phyloP scores from a whole-genome alignment of 2,329 filamentous ascomycete species.

The Colletotrichum godetiae region DNA sequence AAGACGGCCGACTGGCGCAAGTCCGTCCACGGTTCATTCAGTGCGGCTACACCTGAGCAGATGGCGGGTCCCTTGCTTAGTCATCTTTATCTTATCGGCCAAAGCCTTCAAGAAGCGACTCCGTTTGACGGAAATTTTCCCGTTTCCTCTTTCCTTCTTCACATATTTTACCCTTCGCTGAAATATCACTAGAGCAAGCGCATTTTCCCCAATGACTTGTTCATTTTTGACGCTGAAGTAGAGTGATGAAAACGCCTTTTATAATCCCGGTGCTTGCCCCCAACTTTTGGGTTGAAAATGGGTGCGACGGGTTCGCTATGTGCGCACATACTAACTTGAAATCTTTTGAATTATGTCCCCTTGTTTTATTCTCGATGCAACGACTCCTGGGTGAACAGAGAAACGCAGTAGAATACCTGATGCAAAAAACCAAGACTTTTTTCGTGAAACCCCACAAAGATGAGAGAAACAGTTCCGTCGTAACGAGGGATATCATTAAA shows the following conservation, averaged over 20 bases:
- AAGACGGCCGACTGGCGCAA: neutral
- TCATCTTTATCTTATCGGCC: conserved; percentile 33
- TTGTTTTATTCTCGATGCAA: neutral
- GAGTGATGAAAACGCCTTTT: conserved; percentile 62
- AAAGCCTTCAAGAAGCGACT: conserved; percentile 15
- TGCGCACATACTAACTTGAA: conserved; percentile 58
- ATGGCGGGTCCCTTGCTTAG: conserved; percentile 4
- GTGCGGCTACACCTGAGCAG: neutral
- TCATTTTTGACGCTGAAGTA: conserved; percentile 64
- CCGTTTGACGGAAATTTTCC: conserved; percentile 12
- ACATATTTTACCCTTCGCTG: conserved; percentile 60
- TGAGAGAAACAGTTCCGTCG: neutral
- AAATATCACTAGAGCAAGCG: conserved; percentile 49
- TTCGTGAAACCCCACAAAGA: neutral
- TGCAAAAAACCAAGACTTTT: conserved; percentile 8
- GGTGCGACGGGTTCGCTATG: conserved; percentile 72
- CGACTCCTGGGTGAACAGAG: neutral
- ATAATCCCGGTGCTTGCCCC: conserved; percentile 68
- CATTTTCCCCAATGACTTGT: conserved; percentile 51
- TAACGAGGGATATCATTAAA: conserved; percentile 28
- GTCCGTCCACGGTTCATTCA: neutral
- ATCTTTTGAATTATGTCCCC: conserved; percentile 2
- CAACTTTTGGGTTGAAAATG: conserved; percentile 44
- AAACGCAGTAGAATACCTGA: conserved; percentile 4
- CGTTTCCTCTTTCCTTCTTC: conserved; percentile 48